Base-by-base conservation (phyloP, 2,329 filamentous ascomycete species). In the Fusarium sp. region DNA sequence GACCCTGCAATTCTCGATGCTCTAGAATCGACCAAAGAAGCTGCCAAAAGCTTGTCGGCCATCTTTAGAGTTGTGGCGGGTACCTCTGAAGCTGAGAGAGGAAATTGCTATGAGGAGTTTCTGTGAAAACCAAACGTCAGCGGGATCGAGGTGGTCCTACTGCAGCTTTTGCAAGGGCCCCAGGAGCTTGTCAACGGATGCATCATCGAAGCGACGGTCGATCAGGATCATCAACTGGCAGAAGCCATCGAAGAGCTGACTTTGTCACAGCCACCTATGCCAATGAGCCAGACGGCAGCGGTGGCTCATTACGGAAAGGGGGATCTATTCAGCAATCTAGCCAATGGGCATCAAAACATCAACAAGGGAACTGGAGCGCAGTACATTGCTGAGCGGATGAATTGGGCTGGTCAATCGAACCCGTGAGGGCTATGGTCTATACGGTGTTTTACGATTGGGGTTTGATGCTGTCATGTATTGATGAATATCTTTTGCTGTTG, bases 31-130 rank as follows among this genome's bases (percentile, higher is more conserved):
- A 11, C 42, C 14, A 27, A 6, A 27, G 22, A 0, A 10, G 42
- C 42, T 0, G 42, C 22, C 22, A 27, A 6, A 47, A 4, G 0
- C 0, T 27, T 47, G 1, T 47, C 22, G 0, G 14, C 14, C 14
- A 18, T 47, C 22, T 47, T 47, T 8, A 18, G 42, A 6, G 22
- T 1, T 4, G 14, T 47, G 0, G 8, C 22, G 2, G 14, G 18
- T 18, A 2, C 1, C 0, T 18, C 42, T 18, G 14, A 47, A 27
- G 1, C 22, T 1, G 42, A 47, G 0, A 47, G 42, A 27, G 14
- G 1, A 5, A 0, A 0, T 0, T 1, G 22, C 0, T 47, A 47
- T 11, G 14, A 18, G 5, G 42, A 47, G 14, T 47, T 47, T 10
- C 42, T 47, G 0, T 5, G 1, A 18, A 27, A 27, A 18, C 42